Evolutionary conservation across 129 eudicot species (phyloP).

Genomic region (Solidago caesia): DNA sequence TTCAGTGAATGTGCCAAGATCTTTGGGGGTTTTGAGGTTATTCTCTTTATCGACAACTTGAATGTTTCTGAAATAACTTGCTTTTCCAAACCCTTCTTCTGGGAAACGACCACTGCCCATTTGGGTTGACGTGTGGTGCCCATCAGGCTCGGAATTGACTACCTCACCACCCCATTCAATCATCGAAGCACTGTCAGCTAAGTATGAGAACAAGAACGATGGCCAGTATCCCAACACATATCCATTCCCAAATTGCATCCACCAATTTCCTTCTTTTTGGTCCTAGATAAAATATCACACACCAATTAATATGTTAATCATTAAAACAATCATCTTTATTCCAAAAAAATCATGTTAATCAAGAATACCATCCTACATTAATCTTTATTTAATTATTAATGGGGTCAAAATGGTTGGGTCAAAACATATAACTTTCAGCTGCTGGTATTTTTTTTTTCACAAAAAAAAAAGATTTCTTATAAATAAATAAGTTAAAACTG

Average conservation of each 20-base stretch:
- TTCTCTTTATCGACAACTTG: slow-evolving; percentile 77
- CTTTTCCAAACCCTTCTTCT: slow-evolving; percentile 83
- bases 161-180: slow-evolving; percentile 95
- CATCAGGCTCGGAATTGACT: slow-evolving; percentile 69
- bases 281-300: slow-evolving; percentile 43
- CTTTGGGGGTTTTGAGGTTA: slow-evolving; percentile 78
- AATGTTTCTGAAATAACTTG: slow-evolving; percentile 81
- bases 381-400: neutral
- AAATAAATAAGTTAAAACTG: neutral
- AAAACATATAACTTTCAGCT: neutral
- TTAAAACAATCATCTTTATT: slow-evolving; percentile 10
- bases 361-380: neutral
- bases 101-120: slow-evolving; percentile 93
- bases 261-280: slow-evolving; percentile 90
- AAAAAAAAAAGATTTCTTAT: neutral
- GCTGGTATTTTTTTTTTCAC: no score
- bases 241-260: slow-evolving; percentile 91
- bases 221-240: slow-evolving; percentile 92
- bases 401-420: neutral
- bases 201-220: slow-evolving; percentile 69
- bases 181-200: slow-evolving; percentile 85
- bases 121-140: slow-evolving; percentile 88
- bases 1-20: slow-evolving; percentile 80
- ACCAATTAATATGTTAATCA: slow-evolving; percentile 8
- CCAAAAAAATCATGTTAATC: neutral